These are phyloP conservation scores for Penicillium psychrofluorescens DNA, from an alignment of 495 filamentous ascomycete genomes.

Conservation along the genomic window DNA sequence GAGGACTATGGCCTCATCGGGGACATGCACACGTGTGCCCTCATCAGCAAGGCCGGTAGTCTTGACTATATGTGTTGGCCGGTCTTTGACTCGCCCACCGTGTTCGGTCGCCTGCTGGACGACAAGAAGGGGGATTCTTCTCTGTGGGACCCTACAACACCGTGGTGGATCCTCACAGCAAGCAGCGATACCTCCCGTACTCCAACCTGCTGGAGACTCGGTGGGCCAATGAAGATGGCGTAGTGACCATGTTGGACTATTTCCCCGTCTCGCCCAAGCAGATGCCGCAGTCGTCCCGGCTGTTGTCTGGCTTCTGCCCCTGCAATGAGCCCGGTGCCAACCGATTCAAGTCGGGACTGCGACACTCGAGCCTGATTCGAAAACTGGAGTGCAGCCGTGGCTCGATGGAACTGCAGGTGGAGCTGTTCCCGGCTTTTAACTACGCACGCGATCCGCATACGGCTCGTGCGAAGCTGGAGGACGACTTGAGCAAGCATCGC, in stretches of 20 bases:
- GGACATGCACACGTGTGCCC: conserved; percentile 70
- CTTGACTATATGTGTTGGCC: conserved; percentile 76
- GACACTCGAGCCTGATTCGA: conserved; percentile 47
- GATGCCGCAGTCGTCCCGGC: conserved; percentile 10
- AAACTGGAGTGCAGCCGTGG: conserved; percentile 64
- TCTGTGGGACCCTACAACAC: conserved; percentile 46
- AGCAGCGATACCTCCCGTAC: conserved; percentile 63
- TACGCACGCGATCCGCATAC: conserved; percentile 55
- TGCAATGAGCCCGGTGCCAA: conserved; percentile 25
- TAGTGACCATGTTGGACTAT: conserved; percentile 64
- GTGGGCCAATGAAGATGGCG: conserved; percentile 65
- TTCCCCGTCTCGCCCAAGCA: conserved; percentile 45
- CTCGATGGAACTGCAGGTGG: conserved; percentile 50
- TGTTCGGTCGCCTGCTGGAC: conserved; percentile 63
- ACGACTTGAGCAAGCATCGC: conserved; percentile 21
- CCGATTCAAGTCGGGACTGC: conserved; percentile 33
- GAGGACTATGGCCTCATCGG: conserved; percentile 72
- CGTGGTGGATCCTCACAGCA: conserved; percentile 47
- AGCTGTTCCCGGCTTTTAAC: conserved; percentile 64
- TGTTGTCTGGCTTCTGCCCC: conserved; percentile 30
- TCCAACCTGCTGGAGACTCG: conserved; percentile 64
- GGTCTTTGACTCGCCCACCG: conserved; percentile 58
- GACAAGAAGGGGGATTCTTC: conserved; percentile 63
- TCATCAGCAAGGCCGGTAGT: conserved; percentile 63
- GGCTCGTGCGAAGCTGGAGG: conserved; percentile 19